Evolutionary conservation across 148 eudicot genomes (phyloP).

Genomic region (Dysphania ambrosioides): DNA sequence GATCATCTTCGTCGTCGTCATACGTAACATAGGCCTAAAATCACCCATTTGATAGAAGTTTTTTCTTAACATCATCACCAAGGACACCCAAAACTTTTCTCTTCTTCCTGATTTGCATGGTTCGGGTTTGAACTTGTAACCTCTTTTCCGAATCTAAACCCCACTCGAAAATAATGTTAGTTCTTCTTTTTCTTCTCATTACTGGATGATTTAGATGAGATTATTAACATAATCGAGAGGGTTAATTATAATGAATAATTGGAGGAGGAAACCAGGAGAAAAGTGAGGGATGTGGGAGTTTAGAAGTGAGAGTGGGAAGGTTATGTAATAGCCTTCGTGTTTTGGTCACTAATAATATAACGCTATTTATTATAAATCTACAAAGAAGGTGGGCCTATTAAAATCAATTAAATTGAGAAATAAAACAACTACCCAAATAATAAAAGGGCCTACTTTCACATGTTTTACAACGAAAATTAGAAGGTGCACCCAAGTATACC

Average conservation of each 20-base stretch:
- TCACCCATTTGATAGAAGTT: background rate
- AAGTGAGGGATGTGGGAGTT: slow-evolving; percentile 15
- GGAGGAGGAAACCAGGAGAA: background rate
- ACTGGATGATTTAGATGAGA: background rate
- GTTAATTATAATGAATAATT: too few relatives aligned
- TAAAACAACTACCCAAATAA: slow-evolving; percentile 16
- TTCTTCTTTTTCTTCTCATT: background rate
- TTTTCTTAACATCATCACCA: slow-evolving; percentile 11
- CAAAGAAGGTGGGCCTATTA: slow-evolving; percentile 12
- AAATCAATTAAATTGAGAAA: too few relatives aligned
- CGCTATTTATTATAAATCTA: background rate
- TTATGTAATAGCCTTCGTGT: slow-evolving; percentile 11
- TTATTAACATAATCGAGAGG: too few relatives aligned
- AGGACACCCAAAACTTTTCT: background rate
- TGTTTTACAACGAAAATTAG: too few relatives aligned
- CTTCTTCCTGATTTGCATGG: slow-evolving; percentile 10
- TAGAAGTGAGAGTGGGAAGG: background rate
- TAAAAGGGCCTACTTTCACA: slow-evolving; percentile 29
- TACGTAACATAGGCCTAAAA: background rate
- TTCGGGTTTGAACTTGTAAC: slow-evolving; percentile 5
- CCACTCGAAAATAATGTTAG: background rate
- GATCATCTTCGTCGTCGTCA: slow-evolving; percentile 16
- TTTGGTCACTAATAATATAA: slow-evolving; percentile 12
- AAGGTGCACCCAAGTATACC: too few relatives aligned
- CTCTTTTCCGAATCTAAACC: background rate